Evolutionary conservation across 2,329 filamentous ascomycete species (phyloP), one percentile per base, ranked within the genome.

Genomic region (Phaeophleospora eucalypticola): DNA sequence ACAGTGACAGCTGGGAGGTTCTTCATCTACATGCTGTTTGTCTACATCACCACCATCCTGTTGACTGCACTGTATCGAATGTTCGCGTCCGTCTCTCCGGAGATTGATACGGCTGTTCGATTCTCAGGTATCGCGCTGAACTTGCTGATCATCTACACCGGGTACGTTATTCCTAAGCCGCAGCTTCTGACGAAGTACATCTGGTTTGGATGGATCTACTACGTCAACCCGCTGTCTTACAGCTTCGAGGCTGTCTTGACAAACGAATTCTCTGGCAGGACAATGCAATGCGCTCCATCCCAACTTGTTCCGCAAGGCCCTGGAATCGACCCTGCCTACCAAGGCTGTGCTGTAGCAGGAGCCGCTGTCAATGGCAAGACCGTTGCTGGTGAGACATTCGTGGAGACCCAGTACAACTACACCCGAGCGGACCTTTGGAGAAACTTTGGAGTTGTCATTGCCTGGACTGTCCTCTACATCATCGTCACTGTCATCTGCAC

Each of bases 381-480:
- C 2, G 75, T 86, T 10, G 58, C 72, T 24, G 82, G 82, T 27
- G 62, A 71, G 2, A 67, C 68, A 17, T 86, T 84, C 56, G 61
- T 84, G 2, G 56, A 68, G 8, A 71, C 72, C 0, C 73, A 73
- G 6, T 85, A 78, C 64, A 69, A 75, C 36, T 84, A 83, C 57
- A 73, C 74, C 0, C 70, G 80, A 15, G 68, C 67, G 19, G 73
- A 85, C 58, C 65, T 84, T 0, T 85, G 82, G 73, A 81, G 87
- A 3, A 89, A 91, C 63, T 89, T 87, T 59, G 87, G 84, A 24
- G 82, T 90, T 3, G 68, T 93, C 1, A 81, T 90, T 56, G 87
- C 84, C 0, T 93, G 88, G 55, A 79, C 81, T 1, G 73, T 87
- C 1, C 75, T 89, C 4, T 94, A 91, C 60, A 78, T 94, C 10